Percentiles rank a stretch among this genome's conserved stretches.
phyloP scores from a whole-genome alignment of 1,284 basidiomycete species.

The Omphalotus olearius region DNA sequence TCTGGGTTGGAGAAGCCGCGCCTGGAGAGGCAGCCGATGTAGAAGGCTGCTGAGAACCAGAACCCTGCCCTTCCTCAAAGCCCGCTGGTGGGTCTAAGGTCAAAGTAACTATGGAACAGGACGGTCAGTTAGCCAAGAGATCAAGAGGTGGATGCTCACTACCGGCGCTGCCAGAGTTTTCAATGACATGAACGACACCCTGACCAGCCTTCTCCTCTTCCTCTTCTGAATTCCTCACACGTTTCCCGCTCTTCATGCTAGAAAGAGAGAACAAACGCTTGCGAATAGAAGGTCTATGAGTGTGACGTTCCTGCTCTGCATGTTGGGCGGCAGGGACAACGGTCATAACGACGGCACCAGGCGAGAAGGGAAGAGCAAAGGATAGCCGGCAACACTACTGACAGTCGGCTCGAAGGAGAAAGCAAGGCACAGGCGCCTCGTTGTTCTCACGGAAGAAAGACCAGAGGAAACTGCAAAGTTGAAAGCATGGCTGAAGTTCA shows the following conservation, averaged over 20 bases:
- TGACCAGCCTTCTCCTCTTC: conserved; percentile 6
- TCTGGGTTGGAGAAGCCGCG: neutral
- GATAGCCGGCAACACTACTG: too few relatives aligned
- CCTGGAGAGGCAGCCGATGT: neutral
- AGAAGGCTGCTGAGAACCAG: conserved; percentile 6
- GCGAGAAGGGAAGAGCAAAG: too few relatives aligned
- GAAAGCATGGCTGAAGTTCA: too few relatives aligned
- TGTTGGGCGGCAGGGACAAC: conserved; percentile 13
- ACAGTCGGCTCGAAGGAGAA: too few relatives aligned
- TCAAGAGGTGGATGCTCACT: conserved; percentile 16
- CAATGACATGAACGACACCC: conserved; percentile 16
- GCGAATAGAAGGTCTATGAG: conserved; percentile 21
- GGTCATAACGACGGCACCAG: conserved; percentile 6
- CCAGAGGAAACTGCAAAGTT: too few relatives aligned
- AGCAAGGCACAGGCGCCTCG: too few relatives aligned
- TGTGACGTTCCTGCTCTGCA: conserved; percentile 13
- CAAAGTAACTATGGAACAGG: conserved; percentile 14
- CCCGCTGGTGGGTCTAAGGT: conserved; percentile 14
- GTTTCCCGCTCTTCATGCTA: conserved; percentile 9
- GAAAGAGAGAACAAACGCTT: conserved; percentile 24
- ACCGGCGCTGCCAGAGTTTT: conserved; percentile 18
- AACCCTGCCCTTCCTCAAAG: conserved; percentile 21
- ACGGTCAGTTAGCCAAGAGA: conserved; percentile 10
- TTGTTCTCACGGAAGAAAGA: too few relatives aligned
- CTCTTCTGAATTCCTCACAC: neutral